Base-by-base conservation (phyloP, 2,329 filamentous ascomycete species). In the Macrophomina tecta region DNA sequence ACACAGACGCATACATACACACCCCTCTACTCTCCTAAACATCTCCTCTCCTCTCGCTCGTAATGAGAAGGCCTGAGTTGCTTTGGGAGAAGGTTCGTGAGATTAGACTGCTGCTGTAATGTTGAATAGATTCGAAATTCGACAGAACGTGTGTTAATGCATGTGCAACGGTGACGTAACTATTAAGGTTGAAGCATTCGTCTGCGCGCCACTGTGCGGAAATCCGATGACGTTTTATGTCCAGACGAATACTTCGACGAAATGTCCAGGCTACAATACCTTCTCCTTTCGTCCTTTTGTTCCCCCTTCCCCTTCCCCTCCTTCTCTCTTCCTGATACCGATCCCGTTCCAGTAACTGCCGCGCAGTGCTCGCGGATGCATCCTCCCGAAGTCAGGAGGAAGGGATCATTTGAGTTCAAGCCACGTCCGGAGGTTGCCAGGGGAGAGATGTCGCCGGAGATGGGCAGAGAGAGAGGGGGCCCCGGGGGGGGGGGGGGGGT, bases 31-130 rank as follows among this genome's bases (percentile, higher is more conserved):
- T 9, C 56, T 23, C n/a, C 7, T 32, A 3, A 9, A 38, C n/a
- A 4, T 14, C 32, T 49, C 58, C 18, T 28, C 45, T 49, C 58
- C 14, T 16, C 45, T 16, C 32, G 12, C 3, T 34, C 7, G 32
- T 12, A n/a, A 9, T 45, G 38, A 34, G 45, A 2, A 9, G 32
- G 32, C 5, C 9, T 28, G 58, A 32, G n/a, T 14, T 49, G 42
- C 8, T 32, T 3, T n/a, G 11, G 3, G n/a, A 32, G 11, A 1
- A 52, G 46, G 1, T 6, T 6, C 5, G 23, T 4, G 55, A 58
- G 6, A 60, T 49, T 49, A 62, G 58, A 62, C 38, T 46, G 45
- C n/a, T 48, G 58, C 32, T 49, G 32, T 62, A 62, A 62, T 62
- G 40, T 48, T 61, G 56, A 48, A 61, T 61, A 61, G 56, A 34